Evolutionary conservation across 73 alveolate genomes (phyloP).

Genomic region (Paramecium biaurelia): DNA sequence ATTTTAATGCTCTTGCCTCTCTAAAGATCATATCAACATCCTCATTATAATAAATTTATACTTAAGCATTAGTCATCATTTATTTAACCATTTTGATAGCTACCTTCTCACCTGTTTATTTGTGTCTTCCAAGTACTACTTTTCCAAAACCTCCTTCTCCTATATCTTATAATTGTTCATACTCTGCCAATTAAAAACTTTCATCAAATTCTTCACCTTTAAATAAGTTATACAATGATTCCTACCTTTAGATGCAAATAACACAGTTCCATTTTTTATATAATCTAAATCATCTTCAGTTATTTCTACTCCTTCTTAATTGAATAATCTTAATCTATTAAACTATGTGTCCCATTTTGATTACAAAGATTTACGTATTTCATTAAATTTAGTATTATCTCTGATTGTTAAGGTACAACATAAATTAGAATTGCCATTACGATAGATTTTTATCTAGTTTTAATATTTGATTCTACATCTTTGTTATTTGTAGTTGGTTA

Average conservation of each 20-base stretch:
- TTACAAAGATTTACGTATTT: not conserved
- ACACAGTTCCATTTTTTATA: slow-evolving; percentile 24
- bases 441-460: not conserved
- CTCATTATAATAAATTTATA: not conserved
- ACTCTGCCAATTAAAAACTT: slow-evolving; percentile 54
- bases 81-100: slow-evolving; percentile 64
- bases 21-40: slow-evolving; percentile 59
- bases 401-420: not conserved
- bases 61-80: slow-evolving; percentile 19
- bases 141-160: slow-evolving; percentile 73
- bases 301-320: slow-evolving; percentile 45
- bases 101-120: slow-evolving; percentile 57
- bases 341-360: slow-evolving; percentile 22
- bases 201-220: slow-evolving; percentile 67
- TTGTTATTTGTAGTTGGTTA: not conserved
- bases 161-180: slow-evolving; percentile 52
- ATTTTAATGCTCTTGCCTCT: slow-evolving; percentile 57
- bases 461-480: not conserved
- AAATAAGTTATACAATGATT: not conserved
- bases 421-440: slow-evolving; percentile 33
- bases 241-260: slow-evolving; percentile 58
- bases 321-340: not conserved
- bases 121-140: slow-evolving; percentile 61
- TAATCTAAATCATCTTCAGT: slow-evolving; percentile 49
- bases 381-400: slow-evolving; percentile 15